These are phyloP conservation scores for Ophioceras dolichostomum DNA, from an alignment of 2,329 filamentous ascomycete genomes.

Conservation along the genomic window DNA sequence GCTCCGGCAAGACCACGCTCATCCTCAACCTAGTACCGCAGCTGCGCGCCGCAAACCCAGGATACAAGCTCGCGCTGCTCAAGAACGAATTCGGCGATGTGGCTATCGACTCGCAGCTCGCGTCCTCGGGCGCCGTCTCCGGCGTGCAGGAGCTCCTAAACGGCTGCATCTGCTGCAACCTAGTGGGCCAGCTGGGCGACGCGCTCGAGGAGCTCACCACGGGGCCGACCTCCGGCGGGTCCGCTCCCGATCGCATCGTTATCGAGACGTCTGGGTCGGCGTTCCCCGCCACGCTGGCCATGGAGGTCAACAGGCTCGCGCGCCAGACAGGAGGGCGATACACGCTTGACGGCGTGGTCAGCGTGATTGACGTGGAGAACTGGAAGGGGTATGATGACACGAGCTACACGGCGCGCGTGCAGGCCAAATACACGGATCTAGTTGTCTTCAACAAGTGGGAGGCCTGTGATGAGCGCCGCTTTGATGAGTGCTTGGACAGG, in stretches of 20 bases:
- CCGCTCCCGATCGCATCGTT: slow-evolving; percentile 68
- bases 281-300: slow-evolving; percentile 77
- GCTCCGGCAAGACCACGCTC: slow-evolving; percentile 91
- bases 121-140: slow-evolving; percentile 67
- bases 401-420: slow-evolving; percentile 75
- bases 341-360: slow-evolving; percentile 75
- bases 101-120: slow-evolving; percentile 85
- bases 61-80: slow-evolving; percentile 81
- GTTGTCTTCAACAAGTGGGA: slow-evolving; percentile 96
- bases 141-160: slow-evolving; percentile 90
- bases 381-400: slow-evolving; percentile 90
- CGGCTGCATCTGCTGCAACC: slow-evolving; percentile 97
- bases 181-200: slow-evolving; percentile 78
- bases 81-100: slow-evolving; percentile 98
- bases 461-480: slow-evolving; percentile 53
- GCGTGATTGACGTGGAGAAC: slow-evolving; percentile 88
- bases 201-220: slow-evolving; percentile 62
- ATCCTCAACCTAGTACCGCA: slow-evolving; percentile 91
- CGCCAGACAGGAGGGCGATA: slow-evolving; percentile 56
- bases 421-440: slow-evolving; percentile 81
- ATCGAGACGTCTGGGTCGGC: slow-evolving; percentile 88
- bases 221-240: background rate
- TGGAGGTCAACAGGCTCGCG: slow-evolving; percentile 75
- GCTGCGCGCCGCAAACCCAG: slow-evolving; percentile 56
- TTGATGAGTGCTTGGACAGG: slow-evolving; percentile 68